These are phyloP conservation scores for Cornus suecica DNA, from an alignment of 148 eudicot genomes.

Conservation along the genomic window DNA sequence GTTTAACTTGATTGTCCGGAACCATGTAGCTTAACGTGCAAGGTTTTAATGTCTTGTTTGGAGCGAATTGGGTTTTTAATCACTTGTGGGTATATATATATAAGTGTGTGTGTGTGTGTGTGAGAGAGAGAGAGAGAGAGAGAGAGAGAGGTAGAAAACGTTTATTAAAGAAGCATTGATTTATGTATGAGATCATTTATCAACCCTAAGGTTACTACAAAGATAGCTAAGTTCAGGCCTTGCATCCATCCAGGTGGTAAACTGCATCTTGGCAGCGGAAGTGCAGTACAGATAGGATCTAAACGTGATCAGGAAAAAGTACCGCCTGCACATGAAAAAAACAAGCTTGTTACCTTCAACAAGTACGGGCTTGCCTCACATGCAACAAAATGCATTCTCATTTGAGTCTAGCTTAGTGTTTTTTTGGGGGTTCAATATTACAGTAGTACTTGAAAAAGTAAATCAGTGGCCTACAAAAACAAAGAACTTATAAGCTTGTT, in stretches of 20 bases:
- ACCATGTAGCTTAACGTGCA: too few relatives aligned
- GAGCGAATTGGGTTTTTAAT: too few relatives aligned
- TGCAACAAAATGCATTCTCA: neutral
- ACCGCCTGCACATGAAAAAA: slow-evolving; percentile 63
- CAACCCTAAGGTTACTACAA: slow-evolving; percentile 76
- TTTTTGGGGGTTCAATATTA: too few relatives aligned
- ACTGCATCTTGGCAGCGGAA: slow-evolving; percentile 45
- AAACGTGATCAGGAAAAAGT: slow-evolving; percentile 78
- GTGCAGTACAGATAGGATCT: slow-evolving; percentile 79
- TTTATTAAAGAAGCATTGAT: neutral
- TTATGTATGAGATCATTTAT: slow-evolving; percentile 35
- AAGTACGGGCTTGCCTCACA: neutral
- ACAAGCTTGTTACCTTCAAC: neutral
- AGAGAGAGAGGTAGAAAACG: neutral
- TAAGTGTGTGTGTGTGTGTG: too few relatives aligned
- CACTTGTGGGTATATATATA: too few relatives aligned
- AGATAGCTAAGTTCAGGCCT: slow-evolving; percentile 94
- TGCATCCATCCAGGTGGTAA: slow-evolving; percentile 71
- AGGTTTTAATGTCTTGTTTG: too few relatives aligned
- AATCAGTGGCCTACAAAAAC: neutral
- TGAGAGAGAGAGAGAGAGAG: neutral
- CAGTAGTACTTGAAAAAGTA: too few relatives aligned
- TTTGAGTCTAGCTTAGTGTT: too few relatives aligned
- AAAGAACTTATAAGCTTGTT: neutral
- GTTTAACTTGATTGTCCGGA: too few relatives aligned